These are phyloP conservation scores for Perilla frutescens DNA, from an alignment of 257 asterid species.

Conservation along the genomic window DNA sequence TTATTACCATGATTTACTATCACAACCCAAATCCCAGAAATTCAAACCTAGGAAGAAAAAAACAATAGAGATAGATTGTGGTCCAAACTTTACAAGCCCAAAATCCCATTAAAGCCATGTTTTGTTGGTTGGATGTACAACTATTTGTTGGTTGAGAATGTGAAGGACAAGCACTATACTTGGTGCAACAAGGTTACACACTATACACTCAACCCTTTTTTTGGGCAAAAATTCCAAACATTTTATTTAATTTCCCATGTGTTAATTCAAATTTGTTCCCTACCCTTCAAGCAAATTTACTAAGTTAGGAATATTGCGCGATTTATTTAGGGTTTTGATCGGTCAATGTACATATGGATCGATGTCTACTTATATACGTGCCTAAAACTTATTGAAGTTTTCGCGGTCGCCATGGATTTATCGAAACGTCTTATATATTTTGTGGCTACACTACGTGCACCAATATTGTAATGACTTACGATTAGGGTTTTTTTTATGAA, in stretches of 20 bases:
- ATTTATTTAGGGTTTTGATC: neutral
- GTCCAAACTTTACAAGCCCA: conserved; percentile 37
- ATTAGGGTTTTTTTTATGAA: no score
- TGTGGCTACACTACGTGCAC: no score
- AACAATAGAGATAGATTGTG: conserved; percentile 6
- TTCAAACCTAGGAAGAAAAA: conserved; percentile 28
- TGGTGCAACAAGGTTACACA: conserved; percentile 44
- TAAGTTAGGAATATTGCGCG: neutral
- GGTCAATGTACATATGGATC: no score
- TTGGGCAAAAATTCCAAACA: conserved; percentile 14
- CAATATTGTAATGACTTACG: no score
- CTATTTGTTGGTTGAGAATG: conserved; percentile 54
- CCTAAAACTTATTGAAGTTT: no score
- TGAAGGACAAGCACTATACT: conserved; percentile 40
- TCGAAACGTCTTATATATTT: no score
- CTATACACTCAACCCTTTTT: conserved; percentile 7
- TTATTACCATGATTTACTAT: conserved; percentile 32
- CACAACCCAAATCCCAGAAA: conserved; percentile 33
- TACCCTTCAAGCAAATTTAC: conserved; percentile 25
- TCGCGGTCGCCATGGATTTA: no score
- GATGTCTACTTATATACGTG: no score
- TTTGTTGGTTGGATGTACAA: conserved; percentile 66
- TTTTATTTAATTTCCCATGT: neutral
- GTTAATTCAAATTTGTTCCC: conserved; percentile 31
- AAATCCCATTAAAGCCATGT: conserved; percentile 37